Evolutionary conservation across 164 flowering plant species (phyloP), one percentile per base, ranked within the genome.

Genomic region (Berberis thunbergii): DNA sequence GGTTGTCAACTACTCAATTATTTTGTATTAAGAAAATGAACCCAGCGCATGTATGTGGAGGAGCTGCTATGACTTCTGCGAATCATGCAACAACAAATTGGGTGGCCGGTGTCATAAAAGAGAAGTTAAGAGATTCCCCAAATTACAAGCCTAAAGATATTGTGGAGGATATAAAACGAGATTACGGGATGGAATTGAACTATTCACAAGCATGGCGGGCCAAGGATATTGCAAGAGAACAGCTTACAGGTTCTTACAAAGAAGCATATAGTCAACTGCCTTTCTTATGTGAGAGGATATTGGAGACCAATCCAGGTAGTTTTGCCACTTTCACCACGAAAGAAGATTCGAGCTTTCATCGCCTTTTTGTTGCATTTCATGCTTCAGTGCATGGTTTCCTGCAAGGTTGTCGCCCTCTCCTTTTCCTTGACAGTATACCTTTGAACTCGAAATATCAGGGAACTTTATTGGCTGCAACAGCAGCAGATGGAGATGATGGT

Each of bases 401-500:
- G 64, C 65, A 69, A 57, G 83, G 79, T 57, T 84, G 88, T 44
- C 81, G 84, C 9, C 86, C 88, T 4, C 77, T 82, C 50, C 59
- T 84, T 64, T 78, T 80, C 55, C 84, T 84, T 60, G 79, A 77
- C 57, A 57, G 74, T 10, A 70, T 68, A 44, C 61, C 78, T 49
- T 60, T 86, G 6, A 81, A 74, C 56, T 82, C 89, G 55, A 83
- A 79, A 68, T 78, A 80, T 69, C 78, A 75, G 60, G 89, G 78
- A 73, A 62, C 66, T 12, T 65, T 86, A 63, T 69, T 86, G 72
- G 57, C 73, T 13, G 92, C 92, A 8, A 73, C 74, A 62, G 74
- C 86, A 0, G 59, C 81, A 7, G 92, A 86, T 77, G 92, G 83
- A 10, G 69, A 85, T 67, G 86, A 83, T 61, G 79, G 73, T 7